These are phyloP conservation scores for Passiflora organensis DNA, from an alignment of 345 rosid genomes.

Conservation along the genomic window DNA sequence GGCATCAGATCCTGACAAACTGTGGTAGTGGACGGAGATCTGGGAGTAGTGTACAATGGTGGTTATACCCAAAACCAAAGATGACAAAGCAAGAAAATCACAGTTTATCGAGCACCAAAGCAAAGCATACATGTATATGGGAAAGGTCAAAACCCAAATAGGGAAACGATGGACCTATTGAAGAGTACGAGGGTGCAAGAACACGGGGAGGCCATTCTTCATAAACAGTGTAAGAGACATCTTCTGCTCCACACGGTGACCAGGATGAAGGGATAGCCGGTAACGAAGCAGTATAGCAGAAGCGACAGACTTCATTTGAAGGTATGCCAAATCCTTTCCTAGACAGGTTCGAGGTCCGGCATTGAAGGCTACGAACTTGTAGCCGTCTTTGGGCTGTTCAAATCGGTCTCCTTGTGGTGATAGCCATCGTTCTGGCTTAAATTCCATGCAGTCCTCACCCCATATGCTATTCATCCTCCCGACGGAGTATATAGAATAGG, in stretches of 20 bases:
- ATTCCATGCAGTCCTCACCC: constrained; percentile 84
- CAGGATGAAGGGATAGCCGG: constrained; percentile 57
- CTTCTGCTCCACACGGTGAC: constrained; percentile 88
- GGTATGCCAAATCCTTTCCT: constrained; percentile 88
- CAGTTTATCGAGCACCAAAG: too few relatives aligned
- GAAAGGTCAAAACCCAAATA: background rate
- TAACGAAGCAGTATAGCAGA: constrained; percentile 83
- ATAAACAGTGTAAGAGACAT: constrained; percentile 89
- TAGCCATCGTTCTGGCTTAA: constrained; percentile 81
- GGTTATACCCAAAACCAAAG: too few relatives aligned
- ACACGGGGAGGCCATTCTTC: constrained; percentile 73
- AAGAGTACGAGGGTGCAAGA: constrained; percentile 69
- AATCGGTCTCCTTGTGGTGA: constrained; percentile 48
- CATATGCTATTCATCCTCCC: constrained; percentile 89
- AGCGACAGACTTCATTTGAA: constrained; percentile 86
- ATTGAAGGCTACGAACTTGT: constrained; percentile 79
- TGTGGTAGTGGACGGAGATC: too few relatives aligned
- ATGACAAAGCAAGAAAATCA: too few relatives aligned
- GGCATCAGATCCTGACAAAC: too few relatives aligned
- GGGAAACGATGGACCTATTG: background rate
- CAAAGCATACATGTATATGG: background rate
- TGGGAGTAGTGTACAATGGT: too few relatives aligned
- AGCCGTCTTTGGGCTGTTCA: constrained; percentile 70
- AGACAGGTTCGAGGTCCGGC: constrained; percentile 93
- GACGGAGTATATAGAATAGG: constrained; percentile 78